Percentiles rank a stretch among this genome's conserved stretches.
Evolutionary conservation across 2,329 filamentous ascomycete genomes (phyloP).

Genomic region (Hymenoscyphus linearis): DNA sequence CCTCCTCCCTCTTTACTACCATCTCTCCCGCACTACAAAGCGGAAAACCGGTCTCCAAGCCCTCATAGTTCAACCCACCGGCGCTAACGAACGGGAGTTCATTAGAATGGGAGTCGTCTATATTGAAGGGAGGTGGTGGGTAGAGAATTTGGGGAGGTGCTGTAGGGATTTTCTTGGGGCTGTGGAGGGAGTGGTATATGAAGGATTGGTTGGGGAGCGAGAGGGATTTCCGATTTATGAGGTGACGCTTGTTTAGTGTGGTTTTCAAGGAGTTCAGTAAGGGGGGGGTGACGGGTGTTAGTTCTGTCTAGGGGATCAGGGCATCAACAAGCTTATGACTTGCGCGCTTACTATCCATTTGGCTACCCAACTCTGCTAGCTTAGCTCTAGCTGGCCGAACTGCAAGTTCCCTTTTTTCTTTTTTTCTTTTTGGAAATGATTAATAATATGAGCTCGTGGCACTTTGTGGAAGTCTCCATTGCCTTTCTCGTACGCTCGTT

Average conservation of each 20-base stretch:
- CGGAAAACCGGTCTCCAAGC: neutral
- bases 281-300: too few species aligned
- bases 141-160: neutral
- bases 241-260: slow-evolving; percentile 3
- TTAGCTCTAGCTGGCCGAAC: too few species aligned
- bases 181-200: neutral
- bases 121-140: slow-evolving; percentile 2
- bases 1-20: slow-evolving; percentile 2
- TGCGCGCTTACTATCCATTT: too few species aligned
- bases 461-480: too few species aligned
- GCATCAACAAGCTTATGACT: too few species aligned
- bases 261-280: too few species aligned
- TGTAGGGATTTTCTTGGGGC: neutral
- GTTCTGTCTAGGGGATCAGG: too few species aligned
- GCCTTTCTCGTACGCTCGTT: too few species aligned
- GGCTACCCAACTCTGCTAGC: too few species aligned
- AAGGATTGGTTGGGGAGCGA: slow-evolving; percentile 2
- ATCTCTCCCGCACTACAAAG: neutral
- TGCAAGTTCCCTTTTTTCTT: too few species aligned
- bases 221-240: slow-evolving; percentile 4
- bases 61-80: slow-evolving; percentile 4
- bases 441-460: too few species aligned
- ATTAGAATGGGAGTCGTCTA: slow-evolving; percentile 1
- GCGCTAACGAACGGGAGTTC: slow-evolving; percentile 1
- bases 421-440: too few species aligned